Percentiles rank a stretch among this genome's conserved stretches.
Evolutionary conservation across 257 asterid species (phyloP).

Genomic region (Nicotiana sylvestris): DNA sequence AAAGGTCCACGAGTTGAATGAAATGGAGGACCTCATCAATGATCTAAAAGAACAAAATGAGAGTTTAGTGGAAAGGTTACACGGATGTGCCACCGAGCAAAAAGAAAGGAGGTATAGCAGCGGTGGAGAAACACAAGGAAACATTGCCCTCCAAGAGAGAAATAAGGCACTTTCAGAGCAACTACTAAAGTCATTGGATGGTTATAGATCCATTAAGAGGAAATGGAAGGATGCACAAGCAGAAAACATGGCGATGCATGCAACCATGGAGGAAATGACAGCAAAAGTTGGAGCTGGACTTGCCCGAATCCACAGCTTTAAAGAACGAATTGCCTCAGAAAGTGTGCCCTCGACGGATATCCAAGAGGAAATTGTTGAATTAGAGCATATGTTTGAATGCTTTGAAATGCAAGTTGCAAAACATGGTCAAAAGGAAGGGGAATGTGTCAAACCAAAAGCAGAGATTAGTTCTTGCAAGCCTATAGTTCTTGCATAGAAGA

Average conservation of each 20-base stretch:
- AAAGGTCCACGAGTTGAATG: constrained; percentile 49
- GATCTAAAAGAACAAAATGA: constrained; percentile 54
- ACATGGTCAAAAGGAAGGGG: constrained; percentile 31
- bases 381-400: constrained; percentile 52
- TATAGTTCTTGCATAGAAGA: constrained; percentile 36
- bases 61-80: constrained; percentile 40
- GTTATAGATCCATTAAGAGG: constrained; percentile 57
- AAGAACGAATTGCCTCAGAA: constrained; percentile 26
- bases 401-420: constrained; percentile 34
- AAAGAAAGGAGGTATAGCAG: constrained; percentile 6
- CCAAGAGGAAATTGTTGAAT: constrained; percentile 40
- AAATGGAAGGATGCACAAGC: constrained; percentile 45
- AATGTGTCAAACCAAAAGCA: constrained; percentile 30
- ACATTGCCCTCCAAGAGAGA: constrained; percentile 43
- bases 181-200: constrained; percentile 47
- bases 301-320: constrained; percentile 40
- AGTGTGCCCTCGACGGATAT: constrained; percentile 21
- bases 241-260: constrained; percentile 37
- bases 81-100: constrained; percentile 32
- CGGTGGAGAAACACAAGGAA: constrained; percentile 20
- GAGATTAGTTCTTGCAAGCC: constrained; percentile 37
- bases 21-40: constrained; percentile 51
- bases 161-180: constrained; percentile 46
- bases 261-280: constrained; percentile 49
- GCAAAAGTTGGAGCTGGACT: constrained; percentile 38